Percentiles rank a stretch among this genome's conserved stretches.
Conservation (phyloP, 352 stramenopile species). For the Halophytophthora polymorphica region DNA sequence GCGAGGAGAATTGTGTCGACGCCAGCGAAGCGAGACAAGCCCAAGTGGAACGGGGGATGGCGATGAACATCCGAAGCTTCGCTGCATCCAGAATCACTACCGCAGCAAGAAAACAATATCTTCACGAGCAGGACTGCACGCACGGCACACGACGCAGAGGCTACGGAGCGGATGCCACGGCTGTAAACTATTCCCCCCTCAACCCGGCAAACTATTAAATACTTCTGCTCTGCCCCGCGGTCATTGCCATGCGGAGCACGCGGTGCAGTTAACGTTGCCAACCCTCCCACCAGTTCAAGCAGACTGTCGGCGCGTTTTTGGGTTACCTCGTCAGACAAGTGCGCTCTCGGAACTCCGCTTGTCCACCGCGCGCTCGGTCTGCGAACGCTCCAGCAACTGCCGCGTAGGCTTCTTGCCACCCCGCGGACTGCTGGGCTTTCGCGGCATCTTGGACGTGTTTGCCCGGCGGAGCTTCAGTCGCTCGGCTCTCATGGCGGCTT, state of each 20-base stretch:
- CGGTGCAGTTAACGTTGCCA: constrained; percentile 19
- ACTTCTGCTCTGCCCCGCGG: not conserved
- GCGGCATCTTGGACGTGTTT: constrained; percentile 14
- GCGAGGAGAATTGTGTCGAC: constrained; percentile 25
- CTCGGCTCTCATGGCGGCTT: constrained; percentile 50
- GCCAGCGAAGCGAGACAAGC: constrained; percentile 37
- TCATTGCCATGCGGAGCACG: not conserved
- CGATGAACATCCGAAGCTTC: constrained; percentile 21
- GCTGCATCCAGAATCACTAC: not conserved
- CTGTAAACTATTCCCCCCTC: not conserved
- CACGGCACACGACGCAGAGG: too few species aligned
- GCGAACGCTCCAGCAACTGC: constrained; percentile 30
- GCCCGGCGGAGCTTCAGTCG: constrained; percentile 54
- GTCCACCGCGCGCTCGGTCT: constrained; percentile 20
- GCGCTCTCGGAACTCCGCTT: constrained; percentile 5
- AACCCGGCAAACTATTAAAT: constrained; percentile 12
- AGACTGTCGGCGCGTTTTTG: constrained; percentile 2
- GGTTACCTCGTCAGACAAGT: constrained; percentile 12
- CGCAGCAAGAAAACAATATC: constrained; percentile 4
- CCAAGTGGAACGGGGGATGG: constrained; percentile 67
- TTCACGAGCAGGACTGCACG: not conserved
- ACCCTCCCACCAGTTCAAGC: constrained; percentile 26
- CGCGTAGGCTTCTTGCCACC: constrained; percentile 16
- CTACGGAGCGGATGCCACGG: too few species aligned
- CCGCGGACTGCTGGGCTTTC: constrained; percentile 15